Base-by-base conservation (phyloP, 805 yeast species). In the Metschnikowia orientalis region DNA sequence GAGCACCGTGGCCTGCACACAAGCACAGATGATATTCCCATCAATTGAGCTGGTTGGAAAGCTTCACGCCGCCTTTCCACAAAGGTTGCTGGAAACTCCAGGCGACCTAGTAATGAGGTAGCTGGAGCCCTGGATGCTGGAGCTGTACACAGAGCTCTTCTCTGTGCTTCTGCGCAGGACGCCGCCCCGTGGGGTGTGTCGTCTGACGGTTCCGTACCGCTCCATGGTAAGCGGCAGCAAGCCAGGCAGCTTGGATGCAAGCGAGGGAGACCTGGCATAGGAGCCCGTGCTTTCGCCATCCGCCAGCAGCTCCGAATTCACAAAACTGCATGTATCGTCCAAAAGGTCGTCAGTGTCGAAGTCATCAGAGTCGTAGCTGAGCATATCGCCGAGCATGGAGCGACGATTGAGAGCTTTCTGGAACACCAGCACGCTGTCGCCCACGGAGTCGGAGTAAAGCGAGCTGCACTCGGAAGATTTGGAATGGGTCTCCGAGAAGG, bases 341-440 rank as follows among this genome's bases (percentile, higher is more conserved):
- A 11, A 15, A 10, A 13, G 19, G 19, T 29, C 32, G n/a, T 29
- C 33, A 4, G 39, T 21, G 15, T 27, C 40, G 12, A 45, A 48
- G 12, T 42, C 45, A 19, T 54, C 59, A 6, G 69, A 63, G n/a
- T 54, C 56, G 42, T 66, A 63, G 33, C 64, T 71, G 35, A 66
- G 51, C 72, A 66, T 64, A 8, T 66, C 70, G 19, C 69, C 67
- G 41, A 66, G 48, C 46, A 66, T 57, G 8, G 69, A 63, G 34
- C 62, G 56, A 33, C 72, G 55, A 36, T 66, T 61, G 31, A 44
- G 37, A 37, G 51, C 24, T 41, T 44, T 29, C 40, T 48, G 42
- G 40, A 65, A 56, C 31, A 50, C 55, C 30, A 53, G 56, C 8
- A 48, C 48, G 11, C 28, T 28, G 22, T 22, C 26, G 11, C 14